A percentile compares a stretch with the other conserved stretches of the same genome.
phyloP scores from a whole-genome alignment of 306 rosid genomes.

The Rubus idaeus region DNA sequence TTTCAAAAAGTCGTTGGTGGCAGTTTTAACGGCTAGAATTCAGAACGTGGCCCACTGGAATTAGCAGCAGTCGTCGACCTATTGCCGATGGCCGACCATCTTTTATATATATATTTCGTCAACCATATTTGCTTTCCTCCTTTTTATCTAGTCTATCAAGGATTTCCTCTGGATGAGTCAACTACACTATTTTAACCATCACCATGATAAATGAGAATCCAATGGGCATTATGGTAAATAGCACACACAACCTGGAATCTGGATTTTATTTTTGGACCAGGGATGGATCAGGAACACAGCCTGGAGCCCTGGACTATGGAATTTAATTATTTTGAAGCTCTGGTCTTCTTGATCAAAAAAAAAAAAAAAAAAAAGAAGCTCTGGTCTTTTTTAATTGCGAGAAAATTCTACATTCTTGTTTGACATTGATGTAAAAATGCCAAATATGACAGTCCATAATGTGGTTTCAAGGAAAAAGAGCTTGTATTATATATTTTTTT shows the following conservation, averaged over 20 bases:
- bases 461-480: too few species aligned
- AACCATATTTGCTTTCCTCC: not conserved
- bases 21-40: conserved; percentile 39
- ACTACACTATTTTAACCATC: not conserved
- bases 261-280: not conserved
- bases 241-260: not conserved
- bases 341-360: too few species aligned
- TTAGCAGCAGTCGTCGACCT: not conserved
- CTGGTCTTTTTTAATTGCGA: not conserved
- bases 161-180: not conserved
- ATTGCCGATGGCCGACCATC: conserved; percentile 41
- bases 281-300: not conserved
- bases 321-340: not conserved
- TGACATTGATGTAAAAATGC: too few species aligned
- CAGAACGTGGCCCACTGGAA: not conserved
- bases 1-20: conserved; percentile 34
- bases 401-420: not conserved
- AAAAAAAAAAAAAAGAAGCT: too few species aligned
- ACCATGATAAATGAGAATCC: not conserved
- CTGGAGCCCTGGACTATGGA: not conserved
- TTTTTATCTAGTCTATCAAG: not conserved
- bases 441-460: too few species aligned
- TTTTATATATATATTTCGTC: not conserved
- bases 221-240: not conserved
- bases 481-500: too few species aligned